Percentiles rank a stretch among this genome's conserved stretches.
Evolutionary conservation across 169 alveolate species (phyloP).

Genomic region (Babesia microti): DNA sequence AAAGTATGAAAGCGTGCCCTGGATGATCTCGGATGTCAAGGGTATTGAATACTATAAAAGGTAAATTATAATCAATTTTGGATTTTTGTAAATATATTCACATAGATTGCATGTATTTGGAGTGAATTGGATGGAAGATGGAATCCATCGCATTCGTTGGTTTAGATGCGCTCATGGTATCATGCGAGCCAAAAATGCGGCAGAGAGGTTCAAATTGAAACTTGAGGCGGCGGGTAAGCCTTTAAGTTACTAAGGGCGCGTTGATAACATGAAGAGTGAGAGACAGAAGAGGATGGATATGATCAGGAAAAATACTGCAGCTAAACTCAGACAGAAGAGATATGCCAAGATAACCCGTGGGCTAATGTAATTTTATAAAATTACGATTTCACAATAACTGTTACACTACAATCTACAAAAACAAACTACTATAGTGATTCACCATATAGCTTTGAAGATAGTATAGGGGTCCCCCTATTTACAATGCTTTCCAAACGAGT

Average conservation of each 20-base stretch:
- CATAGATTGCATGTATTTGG: constrained; percentile 65
- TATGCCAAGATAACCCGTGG: constrained; percentile 32
- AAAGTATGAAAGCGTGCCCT: constrained; percentile 43
- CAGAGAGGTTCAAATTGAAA: constrained; percentile 55
- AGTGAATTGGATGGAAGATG: constrained; percentile 71
- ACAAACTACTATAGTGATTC: constrained; percentile 13
- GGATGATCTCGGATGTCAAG: constrained; percentile 45
- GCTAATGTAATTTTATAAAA: constrained; percentile 19
- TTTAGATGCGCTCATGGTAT: constrained; percentile 72
- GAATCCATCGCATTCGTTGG: constrained; percentile 65
- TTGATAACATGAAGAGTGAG: constrained; percentile 50
- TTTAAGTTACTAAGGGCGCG: constrained; percentile 37
- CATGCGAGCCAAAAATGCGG: constrained; percentile 62
- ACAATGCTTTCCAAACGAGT: constrained; percentile 58
- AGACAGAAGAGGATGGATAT: constrained; percentile 52
- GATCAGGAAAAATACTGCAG: constrained; percentile 37
- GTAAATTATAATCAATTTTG: constrained; percentile 2
- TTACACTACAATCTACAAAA: no score
- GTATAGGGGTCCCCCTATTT: no score
- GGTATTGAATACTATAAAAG: constrained; percentile 54
- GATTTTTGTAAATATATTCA: not conserved
- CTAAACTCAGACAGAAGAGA: constrained; percentile 33
- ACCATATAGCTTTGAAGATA: no score
- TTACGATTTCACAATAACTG: no score
- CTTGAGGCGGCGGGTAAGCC: constrained; percentile 50